Base-by-base conservation (phyloP, 768 basidiomycete genomes). In the Tephrocybe sp. region DNA sequence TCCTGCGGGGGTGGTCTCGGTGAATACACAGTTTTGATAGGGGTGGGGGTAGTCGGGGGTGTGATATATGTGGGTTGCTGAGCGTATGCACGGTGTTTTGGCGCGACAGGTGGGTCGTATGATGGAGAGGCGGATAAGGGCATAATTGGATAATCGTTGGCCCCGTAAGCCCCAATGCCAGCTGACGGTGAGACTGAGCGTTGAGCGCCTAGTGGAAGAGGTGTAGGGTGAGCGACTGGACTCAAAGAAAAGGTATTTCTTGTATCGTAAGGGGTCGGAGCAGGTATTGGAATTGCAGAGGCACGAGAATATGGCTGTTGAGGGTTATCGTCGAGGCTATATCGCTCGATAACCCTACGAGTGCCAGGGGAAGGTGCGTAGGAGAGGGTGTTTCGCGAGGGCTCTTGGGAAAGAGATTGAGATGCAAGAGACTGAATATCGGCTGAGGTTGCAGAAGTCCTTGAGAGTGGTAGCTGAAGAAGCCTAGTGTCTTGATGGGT, bases 1-100 rank as follows among this genome's bases (percentile, higher is more conserved):
- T 90, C 88, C 56, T 80, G 84, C 9, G 70, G 75, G n/a, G 73
- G 80, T 19, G 75, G 80, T 30, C 68, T 67, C 54, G 83, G 80
- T 0, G 79, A 76, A 60, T 80, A 83, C 4, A 83, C 76, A 3
- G 85, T 78, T 54, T 85, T 83, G 43, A 84, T 73, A 36, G 84
- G 74, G 45, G 75, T 78, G 11, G 78, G 76, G 1, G 79, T 61
- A n/a, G 74, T 54, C 0, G 70, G 62, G 39, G 83, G 83, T 4
- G 78, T 84, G 57, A 89, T 83, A 58, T 82, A 89, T 1, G 83
- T 89, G n/a, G 88, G 88, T 49, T 87, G 87, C 48, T 87, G 87
- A 1, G 86, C 74, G 62, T 77, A 83, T 6, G 78, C 85, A 49
- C 87, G 83, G 49, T 82, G 79, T 48, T 74, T 84, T 0, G 84